phyloP scores from a whole-genome alignment of 2,329 filamentous ascomycete species.

The Teratosphaeria pseudoeucalypti region DNA sequence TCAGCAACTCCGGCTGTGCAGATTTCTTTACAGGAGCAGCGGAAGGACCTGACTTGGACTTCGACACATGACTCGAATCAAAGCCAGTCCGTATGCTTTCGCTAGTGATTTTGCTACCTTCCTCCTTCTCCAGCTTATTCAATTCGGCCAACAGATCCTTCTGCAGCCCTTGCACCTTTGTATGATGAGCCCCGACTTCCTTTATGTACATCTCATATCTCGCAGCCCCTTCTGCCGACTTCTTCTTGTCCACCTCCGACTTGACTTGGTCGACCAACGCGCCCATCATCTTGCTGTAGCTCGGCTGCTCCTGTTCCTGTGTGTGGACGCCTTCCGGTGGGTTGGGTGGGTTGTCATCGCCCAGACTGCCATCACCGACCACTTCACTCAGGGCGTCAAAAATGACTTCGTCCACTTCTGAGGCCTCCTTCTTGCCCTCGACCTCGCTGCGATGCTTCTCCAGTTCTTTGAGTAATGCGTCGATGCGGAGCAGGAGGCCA shows the following conservation, averaged over 20 bases:
- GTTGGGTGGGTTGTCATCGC: conserved; percentile 65
- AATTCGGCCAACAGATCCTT: conserved; percentile 64
- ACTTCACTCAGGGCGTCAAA: conserved; percentile 79
- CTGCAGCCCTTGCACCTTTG: conserved; percentile 70
- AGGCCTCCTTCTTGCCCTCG: conserved; percentile 47
- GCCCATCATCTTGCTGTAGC: conserved; percentile 98
- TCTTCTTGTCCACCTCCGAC: conserved; percentile 67
- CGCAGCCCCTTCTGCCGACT: conserved; percentile 44
- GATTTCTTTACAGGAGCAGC: conserved; percentile 26
- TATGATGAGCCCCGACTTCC: conserved; percentile 66
- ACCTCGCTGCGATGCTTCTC: conserved; percentile 55
- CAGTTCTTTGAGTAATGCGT: conserved; percentile 62
- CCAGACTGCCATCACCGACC: conserved; percentile 52
- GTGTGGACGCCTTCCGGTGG: conserved; percentile 71
- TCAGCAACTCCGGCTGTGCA: conserved; percentile 21
- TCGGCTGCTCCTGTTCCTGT: conserved; percentile 58
- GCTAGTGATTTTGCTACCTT: conserved; percentile 84
- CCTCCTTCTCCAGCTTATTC: conserved; percentile 72
- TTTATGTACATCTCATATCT: conserved; percentile 66
- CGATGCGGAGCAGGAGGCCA: conserved; percentile 75
- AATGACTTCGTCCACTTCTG: conserved; percentile 67
- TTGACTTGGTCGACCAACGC: conserved; percentile 90
- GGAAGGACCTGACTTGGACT: conserved; percentile 27
- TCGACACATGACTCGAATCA: conserved; percentile 71
- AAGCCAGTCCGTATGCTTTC: conserved; percentile 83